Evolutionary conservation across 2,329 filamentous ascomycete species (phyloP), one percentile per base, ranked within the genome.

Genomic region (Penicillium thymicola): DNA sequence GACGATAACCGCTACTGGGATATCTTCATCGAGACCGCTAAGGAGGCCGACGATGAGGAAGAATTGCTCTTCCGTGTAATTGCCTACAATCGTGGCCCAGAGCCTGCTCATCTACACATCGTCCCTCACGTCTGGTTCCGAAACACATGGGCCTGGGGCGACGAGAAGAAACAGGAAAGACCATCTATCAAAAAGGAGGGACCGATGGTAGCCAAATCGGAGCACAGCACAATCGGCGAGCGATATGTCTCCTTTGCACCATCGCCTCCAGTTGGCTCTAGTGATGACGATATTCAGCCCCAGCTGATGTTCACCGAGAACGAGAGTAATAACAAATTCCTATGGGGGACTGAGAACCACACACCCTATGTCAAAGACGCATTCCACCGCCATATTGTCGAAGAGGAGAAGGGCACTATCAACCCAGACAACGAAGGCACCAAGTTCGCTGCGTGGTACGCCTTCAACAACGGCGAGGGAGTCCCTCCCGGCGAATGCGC

Each of bases 131-230:
- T 96, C 51, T 97, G 92, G 91, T 97, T 97, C 79, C 86, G 93
- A 62, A 97, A 97, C 74, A 97, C 92, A 3, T 97, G 94, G 94
- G 85, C 89, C 38, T 97, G 93, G 93, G 93, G 92, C 23, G 84
- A 89, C 61, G 90, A 96, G 69, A 73, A 85, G 11, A 78, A 81
- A 30, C 84, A 89, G 49, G 86, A 87, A 72, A 96, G 95, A 76
- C 94, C 93, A 0, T 85, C 81, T n/a, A 89, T 97, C 59, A 79
- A 81, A 50, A 81, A 85, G 61, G 77, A 86, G 27, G 83, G 81
- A 25, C 84, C 89, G 28, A 86, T 87, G 46, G 82, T 87, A 53
- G 87, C 86, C 54, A 86, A 89, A 68, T 89, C 91, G n/a, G 85
- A 84, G 32, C 93, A 97, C 70, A 81, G 85, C 71, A 88, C 85